Percentiles rank a stretch among this genome's conserved stretches.
phyloP scores from a whole-genome alignment of 2,329 filamentous ascomycete species.

The Thermothelomyces thermophilus region DNA sequence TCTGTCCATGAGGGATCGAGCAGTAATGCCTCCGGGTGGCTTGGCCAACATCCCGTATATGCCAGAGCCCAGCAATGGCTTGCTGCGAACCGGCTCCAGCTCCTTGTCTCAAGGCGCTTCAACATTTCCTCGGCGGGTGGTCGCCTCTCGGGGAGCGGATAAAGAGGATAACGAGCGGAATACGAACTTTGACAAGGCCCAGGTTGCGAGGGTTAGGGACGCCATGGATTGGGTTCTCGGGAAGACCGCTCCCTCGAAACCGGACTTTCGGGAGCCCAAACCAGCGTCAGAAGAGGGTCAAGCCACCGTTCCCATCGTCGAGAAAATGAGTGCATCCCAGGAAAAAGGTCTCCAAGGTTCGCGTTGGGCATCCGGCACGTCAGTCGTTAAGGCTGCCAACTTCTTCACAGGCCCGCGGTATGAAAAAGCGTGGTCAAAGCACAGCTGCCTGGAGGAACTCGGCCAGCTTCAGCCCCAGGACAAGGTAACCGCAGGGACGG shows the following conservation, averaged over 20 bases:
- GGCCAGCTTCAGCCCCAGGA: conserved; percentile 10
- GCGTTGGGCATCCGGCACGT: conserved; percentile 10
- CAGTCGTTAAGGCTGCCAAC: conserved; percentile 3
- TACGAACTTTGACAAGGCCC: neutral
- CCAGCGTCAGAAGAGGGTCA: neutral
- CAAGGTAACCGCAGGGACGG: neutral
- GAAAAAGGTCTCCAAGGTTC: conserved; percentile 12
- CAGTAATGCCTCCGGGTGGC: neutral
- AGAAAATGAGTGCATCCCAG: neutral
- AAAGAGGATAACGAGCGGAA: neutral
- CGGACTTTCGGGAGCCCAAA: neutral
- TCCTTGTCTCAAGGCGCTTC: neutral
- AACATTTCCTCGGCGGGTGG: neutral
- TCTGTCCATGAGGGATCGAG: neutral
- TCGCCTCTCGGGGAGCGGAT: too few relatives aligned
- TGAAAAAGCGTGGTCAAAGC: conserved; percentile 13
- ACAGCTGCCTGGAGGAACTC: conserved; percentile 11
- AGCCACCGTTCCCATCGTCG: neutral
- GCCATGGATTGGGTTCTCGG: conserved; percentile 14
- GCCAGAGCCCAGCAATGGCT: neutral
- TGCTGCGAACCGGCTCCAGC: neutral
- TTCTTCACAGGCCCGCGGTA: conserved; percentile 16
- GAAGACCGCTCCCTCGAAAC: neutral
- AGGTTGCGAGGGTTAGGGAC: neutral
- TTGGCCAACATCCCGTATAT: conserved; percentile 6